Percentiles rank a stretch among this genome's conserved stretches.
phyloP scores from a whole-genome alignment of 805 yeast species.

The Sungouiozyma intestinalis region DNA sequence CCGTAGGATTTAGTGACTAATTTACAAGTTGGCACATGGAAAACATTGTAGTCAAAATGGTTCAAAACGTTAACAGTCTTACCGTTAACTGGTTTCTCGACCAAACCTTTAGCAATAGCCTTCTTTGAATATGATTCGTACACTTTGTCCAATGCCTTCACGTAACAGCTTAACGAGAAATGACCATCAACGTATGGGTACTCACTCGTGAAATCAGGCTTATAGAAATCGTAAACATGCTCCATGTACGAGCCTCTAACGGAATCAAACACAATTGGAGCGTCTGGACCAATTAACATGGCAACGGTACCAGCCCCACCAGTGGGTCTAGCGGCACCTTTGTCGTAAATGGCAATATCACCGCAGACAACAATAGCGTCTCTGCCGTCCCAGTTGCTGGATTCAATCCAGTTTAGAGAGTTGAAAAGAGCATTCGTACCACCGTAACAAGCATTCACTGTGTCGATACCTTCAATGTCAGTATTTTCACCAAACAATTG shows the following conservation, averaged over 20 bases:
- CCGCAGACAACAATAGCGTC: constrained; percentile 95
- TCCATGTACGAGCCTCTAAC: constrained; percentile 90
- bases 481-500: constrained; percentile 73
- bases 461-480: constrained; percentile 94
- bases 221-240: constrained; percentile 96
- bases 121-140: constrained; percentile 75
- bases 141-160: constrained; percentile 82
- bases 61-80: constrained; percentile 56
- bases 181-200: constrained; percentile 98
- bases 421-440: constrained; percentile 94
- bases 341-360: constrained; percentile 93
- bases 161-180: constrained; percentile 87
- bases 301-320: constrained; percentile 99
- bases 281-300: constrained; percentile 89
- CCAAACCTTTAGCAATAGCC: constrained; percentile 44
- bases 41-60: constrained; percentile 83
- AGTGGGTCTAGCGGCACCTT: constrained; percentile 98
- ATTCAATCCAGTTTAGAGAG: constrained; percentile 91
- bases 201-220: constrained; percentile 93
- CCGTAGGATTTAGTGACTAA: constrained; percentile 88
- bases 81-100: constrained; percentile 35
- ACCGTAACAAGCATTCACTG: constrained; percentile 96
- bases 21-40: constrained; percentile 98
- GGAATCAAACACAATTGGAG: constrained; percentile 87
- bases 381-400: constrained; percentile 95